Evolutionary conservation across 1,139 yeast genomes (phyloP), one percentile per base, ranked within the genome.

Genomic region (Nadsonia commutata): DNA sequence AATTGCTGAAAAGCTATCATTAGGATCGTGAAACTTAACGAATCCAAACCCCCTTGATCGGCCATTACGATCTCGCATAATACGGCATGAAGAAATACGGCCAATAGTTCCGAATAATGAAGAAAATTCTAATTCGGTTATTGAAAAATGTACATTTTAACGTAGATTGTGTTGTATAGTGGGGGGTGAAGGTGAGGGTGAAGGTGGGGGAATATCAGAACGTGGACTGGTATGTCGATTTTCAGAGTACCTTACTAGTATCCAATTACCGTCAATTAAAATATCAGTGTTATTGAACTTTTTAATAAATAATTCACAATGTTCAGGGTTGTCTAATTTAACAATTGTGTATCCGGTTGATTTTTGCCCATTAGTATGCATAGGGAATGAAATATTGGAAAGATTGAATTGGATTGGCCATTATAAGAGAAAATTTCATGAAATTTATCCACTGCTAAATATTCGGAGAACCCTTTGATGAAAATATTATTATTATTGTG

Each of bases 41-140:
- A 86, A 86, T 60, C 96, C 96, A 63, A 82, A 86, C 52, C 95
- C 94, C 68, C 81, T 80, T 43, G 95, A 84, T 64, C 77, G 79
- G 53, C 94, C 95, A 48, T 75, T 65, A 53, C 82, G 93, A 60
- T 83, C 93, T 57, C 77, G 75, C 93, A 86, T 85, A 54, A 86
- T 88, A 67, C 81, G 83, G 52, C 85, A 93, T 50, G 94, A 82
- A 49, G 94, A 80, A 64, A 86, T 83, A 55, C 78, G 64, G 63
- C 96, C 96, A 62, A 76, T 6, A n/a, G n/a, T n/a, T n/a, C n/a
- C n/a, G n/a, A n/a, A n/a, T n/a, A n/a, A n/a, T n/a, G n/a, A n/a
- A n/a, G n/a, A n/a, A n/a, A n/a, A n/a, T n/a, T n/a, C n/a, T n/a
- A n/a, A n/a, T n/a, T n/a, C n/a, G n/a, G n/a, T n/a, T n/a, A n/a